phyloP scores from a whole-genome alignment of 768 basidiomycete genomes.

The Rhizopogon sp. region DNA sequence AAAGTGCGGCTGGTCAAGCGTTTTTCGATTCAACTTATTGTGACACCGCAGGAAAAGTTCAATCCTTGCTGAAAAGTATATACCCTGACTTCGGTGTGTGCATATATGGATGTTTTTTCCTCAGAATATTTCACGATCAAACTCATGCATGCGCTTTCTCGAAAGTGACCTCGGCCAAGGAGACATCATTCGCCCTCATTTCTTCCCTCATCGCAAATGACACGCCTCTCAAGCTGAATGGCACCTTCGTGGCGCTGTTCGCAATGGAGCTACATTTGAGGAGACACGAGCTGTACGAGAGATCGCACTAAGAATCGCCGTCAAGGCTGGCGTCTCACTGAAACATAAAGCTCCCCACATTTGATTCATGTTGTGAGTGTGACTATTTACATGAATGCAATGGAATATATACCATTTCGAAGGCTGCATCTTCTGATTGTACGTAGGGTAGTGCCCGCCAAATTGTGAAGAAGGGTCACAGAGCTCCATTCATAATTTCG shows the following conservation, averaged over 20 bases:
- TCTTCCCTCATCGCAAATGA: slow-evolving; percentile 58
- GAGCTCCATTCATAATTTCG: not conserved
- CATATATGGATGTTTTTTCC: not conserved
- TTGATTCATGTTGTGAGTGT: not conserved
- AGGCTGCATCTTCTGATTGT: not conserved
- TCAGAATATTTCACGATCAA: slow-evolving; percentile 50
- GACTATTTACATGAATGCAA: not conserved
- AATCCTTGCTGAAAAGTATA: slow-evolving; percentile 39
- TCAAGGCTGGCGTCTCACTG: slow-evolving; percentile 47
- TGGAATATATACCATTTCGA: not conserved
- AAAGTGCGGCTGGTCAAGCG: slow-evolving; percentile 32
- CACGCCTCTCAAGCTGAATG: slow-evolving; percentile 60
- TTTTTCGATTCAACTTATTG: slow-evolving; percentile 52
- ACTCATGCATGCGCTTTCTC: slow-evolving; percentile 48
- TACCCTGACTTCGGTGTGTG: slow-evolving; percentile 62
- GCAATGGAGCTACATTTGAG: slow-evolving; percentile 50
- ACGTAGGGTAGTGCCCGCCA: not conserved
- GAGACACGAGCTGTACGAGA: slow-evolving; percentile 49
- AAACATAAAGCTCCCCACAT: slow-evolving; percentile 48
- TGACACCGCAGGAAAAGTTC: slow-evolving; percentile 44
- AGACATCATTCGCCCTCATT: slow-evolving; percentile 59
- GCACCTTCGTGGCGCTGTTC: slow-evolving; percentile 55
- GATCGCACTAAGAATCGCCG: slow-evolving; percentile 49
- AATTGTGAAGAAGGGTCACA: not conserved
- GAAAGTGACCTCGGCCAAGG: slow-evolving; percentile 41